Percentiles rank a stretch among this genome's conserved stretches.
Evolutionary conservation across 164 flowering plant species (phyloP).

Genomic region (Warburgia ugandensis): DNA sequence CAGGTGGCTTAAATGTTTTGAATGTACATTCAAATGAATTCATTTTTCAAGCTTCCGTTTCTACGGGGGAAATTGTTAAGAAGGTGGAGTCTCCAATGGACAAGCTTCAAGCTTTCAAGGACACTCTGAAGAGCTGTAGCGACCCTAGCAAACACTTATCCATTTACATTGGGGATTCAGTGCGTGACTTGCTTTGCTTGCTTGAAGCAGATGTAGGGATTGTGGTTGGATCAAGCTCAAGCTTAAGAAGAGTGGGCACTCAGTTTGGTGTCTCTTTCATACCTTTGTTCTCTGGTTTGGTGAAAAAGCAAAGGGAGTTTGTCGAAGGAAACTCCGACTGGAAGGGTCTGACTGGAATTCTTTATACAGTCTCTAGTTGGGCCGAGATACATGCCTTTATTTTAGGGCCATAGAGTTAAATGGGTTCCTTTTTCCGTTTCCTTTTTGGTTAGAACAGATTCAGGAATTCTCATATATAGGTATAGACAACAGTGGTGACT

Average conservation of each 20-base stretch:
- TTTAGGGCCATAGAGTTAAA: constrained; percentile 14
- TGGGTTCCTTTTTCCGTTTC: background rate
- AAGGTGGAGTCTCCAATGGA: constrained; percentile 32
- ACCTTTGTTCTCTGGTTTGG: constrained; percentile 29
- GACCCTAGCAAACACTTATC: constrained; percentile 15
- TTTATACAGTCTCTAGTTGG: constrained; percentile 31
- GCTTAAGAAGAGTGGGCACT: constrained; percentile 22
- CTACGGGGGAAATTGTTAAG: constrained; percentile 27
- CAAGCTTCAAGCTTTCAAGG: constrained; percentile 25
- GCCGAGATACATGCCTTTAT: constrained; percentile 32
- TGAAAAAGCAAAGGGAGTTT: constrained; percentile 25
- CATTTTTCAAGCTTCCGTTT: constrained; percentile 20
- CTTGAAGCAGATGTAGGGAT: constrained; percentile 33
- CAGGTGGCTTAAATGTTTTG: constrained; percentile 28
- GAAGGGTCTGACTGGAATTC: constrained; percentile 26
- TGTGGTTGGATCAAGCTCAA: constrained; percentile 27
- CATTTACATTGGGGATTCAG: constrained; percentile 29
- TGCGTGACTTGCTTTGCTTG: constrained; percentile 32
- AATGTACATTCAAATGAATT: constrained; percentile 33
- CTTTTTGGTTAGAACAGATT: background rate
- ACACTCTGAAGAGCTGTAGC: constrained; percentile 9
- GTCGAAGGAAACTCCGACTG: constrained; percentile 12
- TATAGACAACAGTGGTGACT: constrained; percentile 3
- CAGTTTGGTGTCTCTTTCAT: constrained; percentile 29
- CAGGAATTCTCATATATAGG: background rate